phyloP scores from a whole-genome alignment of 176 grass and related monocot species.

The Paspalum notatum region DNA sequence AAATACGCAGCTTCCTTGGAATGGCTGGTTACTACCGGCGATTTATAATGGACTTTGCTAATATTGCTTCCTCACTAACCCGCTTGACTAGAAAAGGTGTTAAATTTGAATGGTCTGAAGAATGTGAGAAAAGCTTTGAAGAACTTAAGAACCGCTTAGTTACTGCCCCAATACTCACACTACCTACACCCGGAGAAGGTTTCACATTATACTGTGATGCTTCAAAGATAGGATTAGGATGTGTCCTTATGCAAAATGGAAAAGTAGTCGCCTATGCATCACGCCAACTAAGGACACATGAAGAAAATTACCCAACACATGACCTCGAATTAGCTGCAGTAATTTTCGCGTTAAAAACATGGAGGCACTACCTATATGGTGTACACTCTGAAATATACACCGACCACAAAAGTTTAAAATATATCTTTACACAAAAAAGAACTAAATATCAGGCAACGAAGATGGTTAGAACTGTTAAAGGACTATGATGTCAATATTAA shows the following conservation, averaged over 20 bases:
- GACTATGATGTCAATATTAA: neutral
- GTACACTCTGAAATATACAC: neutral
- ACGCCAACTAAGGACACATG: neutral
- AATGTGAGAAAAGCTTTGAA: neutral
- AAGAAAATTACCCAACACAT: neutral
- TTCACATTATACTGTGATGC: neutral
- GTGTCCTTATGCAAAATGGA: neutral
- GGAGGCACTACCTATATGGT: neutral
- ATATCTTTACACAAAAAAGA: neutral
- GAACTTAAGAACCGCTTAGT: neutral
- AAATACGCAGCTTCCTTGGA: too few relatives aligned
- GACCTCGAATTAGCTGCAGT: neutral
- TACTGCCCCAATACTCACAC: neutral
- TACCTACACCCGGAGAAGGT: neutral
- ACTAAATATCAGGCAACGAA: neutral
- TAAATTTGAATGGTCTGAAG: neutral
- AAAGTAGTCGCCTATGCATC: neutral
- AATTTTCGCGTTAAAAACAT: neutral
- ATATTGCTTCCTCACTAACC: neutral
- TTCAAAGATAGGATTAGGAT: neutral
- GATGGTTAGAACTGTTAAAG: neutral
- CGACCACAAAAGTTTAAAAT: neutral
- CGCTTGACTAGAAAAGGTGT: neutral
- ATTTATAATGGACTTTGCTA: neutral
- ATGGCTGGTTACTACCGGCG: neutral